Evolutionary conservation across 2,329 filamentous ascomycete species (phyloP).

Genomic region (Colletotrichum coccodes): DNA sequence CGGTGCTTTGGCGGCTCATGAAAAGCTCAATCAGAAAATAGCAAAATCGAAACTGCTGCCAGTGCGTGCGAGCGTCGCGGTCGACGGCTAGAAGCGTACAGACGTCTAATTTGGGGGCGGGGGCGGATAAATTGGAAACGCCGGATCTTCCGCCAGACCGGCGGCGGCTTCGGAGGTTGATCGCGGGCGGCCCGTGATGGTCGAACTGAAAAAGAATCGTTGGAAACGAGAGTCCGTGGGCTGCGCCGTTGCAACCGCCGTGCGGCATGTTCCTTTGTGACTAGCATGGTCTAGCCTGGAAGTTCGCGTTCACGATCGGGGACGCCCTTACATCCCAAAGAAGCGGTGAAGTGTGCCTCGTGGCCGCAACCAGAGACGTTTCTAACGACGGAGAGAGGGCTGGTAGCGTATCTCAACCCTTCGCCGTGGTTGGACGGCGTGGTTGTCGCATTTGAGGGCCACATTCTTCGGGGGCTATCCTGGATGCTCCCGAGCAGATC

Average conservation of each 20-base stretch:
- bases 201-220: not conserved
- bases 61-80: not conserved
- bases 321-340: not conserved
- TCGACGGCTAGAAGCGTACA: not conserved
- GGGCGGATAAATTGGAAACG: constrained; percentile 4
- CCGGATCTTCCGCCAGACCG: not conserved
- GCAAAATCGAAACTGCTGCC: not conserved
- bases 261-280: not conserved
- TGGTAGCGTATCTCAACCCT: not conserved
- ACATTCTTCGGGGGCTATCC: not conserved
- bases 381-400: not conserved
- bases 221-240: constrained; percentile 1
- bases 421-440: not conserved
- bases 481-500: not conserved
- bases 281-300: not conserved
- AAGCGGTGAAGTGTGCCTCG: not conserved
- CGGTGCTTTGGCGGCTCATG: not conserved
- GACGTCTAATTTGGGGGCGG: not conserved
- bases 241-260: constrained; percentile 1
- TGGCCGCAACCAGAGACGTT: not conserved
- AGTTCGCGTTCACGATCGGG: not conserved
- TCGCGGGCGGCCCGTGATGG: not conserved
- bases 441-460: not conserved
- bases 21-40: not conserved
- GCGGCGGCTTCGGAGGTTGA: not conserved